Conservation (phyloP, 2,329 filamentous ascomycete genomes). For the Cercospora nicotianae region DNA sequence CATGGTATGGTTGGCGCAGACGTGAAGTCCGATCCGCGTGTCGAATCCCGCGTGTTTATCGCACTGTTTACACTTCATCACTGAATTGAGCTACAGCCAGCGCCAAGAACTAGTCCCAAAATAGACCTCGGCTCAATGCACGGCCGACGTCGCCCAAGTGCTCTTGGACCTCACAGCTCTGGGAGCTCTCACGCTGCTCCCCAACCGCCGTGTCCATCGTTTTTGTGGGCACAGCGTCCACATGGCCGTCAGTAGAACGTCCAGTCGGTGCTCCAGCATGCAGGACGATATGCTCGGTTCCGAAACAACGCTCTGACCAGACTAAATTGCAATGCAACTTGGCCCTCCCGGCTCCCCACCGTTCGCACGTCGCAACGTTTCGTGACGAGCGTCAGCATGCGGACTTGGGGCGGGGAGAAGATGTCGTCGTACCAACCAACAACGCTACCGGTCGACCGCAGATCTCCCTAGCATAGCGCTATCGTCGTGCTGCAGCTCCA, state of each 20-base stretch:
- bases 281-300: conserved; percentile 2
- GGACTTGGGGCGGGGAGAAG: conserved; percentile 11
- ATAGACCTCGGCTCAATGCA: conserved; percentile 3
- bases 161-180: not conserved
- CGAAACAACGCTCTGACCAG: conserved; percentile 3
- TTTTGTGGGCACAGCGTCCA: not conserved
- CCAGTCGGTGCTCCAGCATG: not conserved
- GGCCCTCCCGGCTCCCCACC: conserved; percentile 12
- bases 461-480: conserved; percentile 5
- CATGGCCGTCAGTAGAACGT: not conserved
- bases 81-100: not conserved
- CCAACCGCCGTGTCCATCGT: not conserved
- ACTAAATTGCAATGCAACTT: not conserved
- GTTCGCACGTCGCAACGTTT: not conserved
- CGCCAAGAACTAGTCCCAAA: conserved; percentile 2
- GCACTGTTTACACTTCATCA: not conserved
- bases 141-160: not conserved
- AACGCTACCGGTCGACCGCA: not conserved
- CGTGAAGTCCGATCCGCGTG: not conserved
- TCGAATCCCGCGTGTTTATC: not conserved
- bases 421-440: conserved; percentile 6
- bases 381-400: conserved; percentile 3
- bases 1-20: conserved; percentile 34
- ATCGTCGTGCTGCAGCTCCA: conserved; percentile 1
- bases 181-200: not conserved